Evolutionary conservation across 2,329 filamentous ascomycete species (phyloP).

Genomic region (Rhynchosporium graminicola): DNA sequence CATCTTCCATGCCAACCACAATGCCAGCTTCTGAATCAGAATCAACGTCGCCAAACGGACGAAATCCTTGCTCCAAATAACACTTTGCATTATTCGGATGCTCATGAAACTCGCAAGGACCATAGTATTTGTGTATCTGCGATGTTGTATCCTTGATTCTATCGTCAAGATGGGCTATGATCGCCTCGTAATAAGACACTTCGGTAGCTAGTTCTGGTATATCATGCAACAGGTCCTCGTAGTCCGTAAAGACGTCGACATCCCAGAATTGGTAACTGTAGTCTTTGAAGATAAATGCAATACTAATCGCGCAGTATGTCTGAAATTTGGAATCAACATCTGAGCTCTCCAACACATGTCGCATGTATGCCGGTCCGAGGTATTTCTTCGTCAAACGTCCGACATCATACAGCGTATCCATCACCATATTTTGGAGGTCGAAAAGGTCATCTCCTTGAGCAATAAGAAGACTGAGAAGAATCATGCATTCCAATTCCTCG

Average conservation of each 20-base stretch:
- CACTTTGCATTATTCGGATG: not conserved
- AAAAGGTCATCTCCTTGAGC: not conserved
- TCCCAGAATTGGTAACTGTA: not conserved
- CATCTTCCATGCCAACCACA: not conserved
- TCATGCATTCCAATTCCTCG: not conserved
- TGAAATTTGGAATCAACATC: not conserved
- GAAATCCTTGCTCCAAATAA: not conserved
- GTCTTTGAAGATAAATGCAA: not conserved
- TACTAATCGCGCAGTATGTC: not conserved
- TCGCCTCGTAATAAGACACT: too few relatives aligned
- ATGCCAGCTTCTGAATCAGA: not conserved
- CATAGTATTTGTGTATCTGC: not conserved
- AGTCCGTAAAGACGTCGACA: not conserved
- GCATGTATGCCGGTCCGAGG: not conserved
- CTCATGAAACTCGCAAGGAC: conserved; percentile 1
- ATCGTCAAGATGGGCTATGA: not conserved
- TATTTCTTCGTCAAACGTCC: not conserved
- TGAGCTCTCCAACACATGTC: not conserved
- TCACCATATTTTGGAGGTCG: not conserved
- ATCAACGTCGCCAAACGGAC: not conserved
- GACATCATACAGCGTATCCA: not conserved
- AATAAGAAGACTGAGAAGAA: not conserved
- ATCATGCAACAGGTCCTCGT: not conserved
- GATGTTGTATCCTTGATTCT: not conserved
- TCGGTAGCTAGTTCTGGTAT: not conserved